Conservation (phyloP, 371 early-diverging fungal genomes). For the Rhizoclosmatium hyalinum region DNA sequence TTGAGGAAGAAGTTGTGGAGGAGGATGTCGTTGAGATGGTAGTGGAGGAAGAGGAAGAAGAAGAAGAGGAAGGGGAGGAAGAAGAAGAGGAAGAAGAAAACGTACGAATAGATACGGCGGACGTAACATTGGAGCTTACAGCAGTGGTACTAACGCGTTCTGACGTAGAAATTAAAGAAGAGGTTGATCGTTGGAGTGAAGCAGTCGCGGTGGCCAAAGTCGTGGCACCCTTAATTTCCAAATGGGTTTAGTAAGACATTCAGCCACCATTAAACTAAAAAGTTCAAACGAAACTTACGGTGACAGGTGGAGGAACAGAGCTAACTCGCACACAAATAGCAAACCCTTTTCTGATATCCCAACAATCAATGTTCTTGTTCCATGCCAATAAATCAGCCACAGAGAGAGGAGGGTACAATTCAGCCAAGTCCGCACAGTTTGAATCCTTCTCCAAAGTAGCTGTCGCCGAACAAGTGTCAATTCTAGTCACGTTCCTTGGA, state of each 20-base stretch:
- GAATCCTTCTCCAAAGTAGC: background rate
- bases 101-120: background rate
- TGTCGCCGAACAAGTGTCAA: background rate
- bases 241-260: too few species aligned
- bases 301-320: background rate
- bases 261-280: too few species aligned
- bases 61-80: background rate
- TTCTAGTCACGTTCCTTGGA: background rate
- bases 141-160: background rate
- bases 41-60: background rate
- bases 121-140: background rate
- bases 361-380: background rate
- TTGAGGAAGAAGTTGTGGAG: background rate
- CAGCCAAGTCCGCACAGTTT: background rate
- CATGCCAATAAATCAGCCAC: background rate
- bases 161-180: too few species aligned
- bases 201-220: too few species aligned
- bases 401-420: background rate
- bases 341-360: background rate
- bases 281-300: background rate
- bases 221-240: too few species aligned
- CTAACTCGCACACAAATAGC: background rate
- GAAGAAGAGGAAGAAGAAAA: background rate
- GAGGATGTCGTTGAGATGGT: background rate
- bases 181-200: too few species aligned